Conservation (phyloP, 2,329 filamentous ascomycete genomes). For the Epichloe sp. region DNA sequence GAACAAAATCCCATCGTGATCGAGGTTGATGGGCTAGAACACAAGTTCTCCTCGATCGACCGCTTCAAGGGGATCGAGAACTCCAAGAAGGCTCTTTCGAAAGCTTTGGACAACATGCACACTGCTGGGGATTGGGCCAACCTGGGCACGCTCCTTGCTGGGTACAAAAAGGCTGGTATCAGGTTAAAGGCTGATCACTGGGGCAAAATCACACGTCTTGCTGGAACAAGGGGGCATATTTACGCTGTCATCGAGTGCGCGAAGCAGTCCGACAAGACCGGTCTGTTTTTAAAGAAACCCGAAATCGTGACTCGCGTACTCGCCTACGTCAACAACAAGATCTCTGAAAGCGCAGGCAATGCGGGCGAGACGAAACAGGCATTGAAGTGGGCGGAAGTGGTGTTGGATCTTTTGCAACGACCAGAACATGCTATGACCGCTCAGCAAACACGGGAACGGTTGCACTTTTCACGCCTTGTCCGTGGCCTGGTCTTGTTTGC, state of each 20-base stretch:
- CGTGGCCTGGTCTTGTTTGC: slow-evolving; percentile 20
- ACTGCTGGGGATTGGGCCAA: slow-evolving; percentile 38
- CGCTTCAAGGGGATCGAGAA: slow-evolving; percentile 28
- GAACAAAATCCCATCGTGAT: slow-evolving; percentile 42
- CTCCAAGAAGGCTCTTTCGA: slow-evolving; percentile 23
- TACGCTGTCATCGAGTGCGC: slow-evolving; percentile 37
- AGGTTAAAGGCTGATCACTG: slow-evolving; percentile 22
- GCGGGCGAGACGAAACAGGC: slow-evolving; percentile 26
- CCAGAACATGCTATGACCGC: slow-evolving; percentile 21
- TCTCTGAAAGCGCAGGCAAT: slow-evolving; percentile 24
- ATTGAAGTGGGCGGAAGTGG: slow-evolving; percentile 30
- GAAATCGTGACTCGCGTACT: slow-evolving; percentile 24
- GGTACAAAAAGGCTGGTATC: slow-evolving; percentile 30
- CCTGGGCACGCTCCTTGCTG: slow-evolving; percentile 37
- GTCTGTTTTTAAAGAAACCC: slow-evolving; percentile 27
- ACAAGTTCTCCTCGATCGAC: slow-evolving; percentile 37
- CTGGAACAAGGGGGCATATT: slow-evolving; percentile 27
- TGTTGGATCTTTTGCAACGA: slow-evolving; percentile 39
- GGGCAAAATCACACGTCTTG: slow-evolving; percentile 27
- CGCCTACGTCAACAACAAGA: slow-evolving; percentile 21
- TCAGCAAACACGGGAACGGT: slow-evolving; percentile 8
- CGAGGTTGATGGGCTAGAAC: slow-evolving; percentile 42
- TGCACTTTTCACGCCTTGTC: slow-evolving; percentile 15
- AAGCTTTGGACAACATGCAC: slow-evolving; percentile 32
- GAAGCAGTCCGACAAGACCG: slow-evolving; percentile 32